phyloP scores from a whole-genome alignment of 768 basidiomycete genomes.

The Boletus rubescentipes region DNA sequence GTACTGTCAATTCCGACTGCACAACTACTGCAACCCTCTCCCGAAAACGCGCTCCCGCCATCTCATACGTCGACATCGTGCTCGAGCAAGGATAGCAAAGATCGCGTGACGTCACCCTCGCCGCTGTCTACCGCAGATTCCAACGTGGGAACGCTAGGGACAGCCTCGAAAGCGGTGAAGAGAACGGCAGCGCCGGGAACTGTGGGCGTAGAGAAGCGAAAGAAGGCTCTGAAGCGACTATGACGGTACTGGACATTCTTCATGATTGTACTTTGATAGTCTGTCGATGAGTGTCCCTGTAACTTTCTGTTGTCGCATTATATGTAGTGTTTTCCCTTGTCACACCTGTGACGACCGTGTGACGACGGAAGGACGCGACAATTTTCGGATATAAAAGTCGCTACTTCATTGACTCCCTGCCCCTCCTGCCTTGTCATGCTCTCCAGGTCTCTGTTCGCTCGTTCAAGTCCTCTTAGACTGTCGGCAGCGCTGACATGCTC shows the following conservation, averaged over 20 bases:
- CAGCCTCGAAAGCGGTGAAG: constrained; percentile 64
- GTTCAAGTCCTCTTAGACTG: constrained; percentile 9
- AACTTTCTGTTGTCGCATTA: constrained; percentile 5
- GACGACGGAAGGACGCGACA: constrained; percentile 13
- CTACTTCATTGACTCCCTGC: not conserved
- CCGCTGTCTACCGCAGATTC: constrained; percentile 72
- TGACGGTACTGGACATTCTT: constrained; percentile 30
- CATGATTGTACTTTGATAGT: constrained; percentile 3
- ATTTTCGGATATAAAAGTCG: constrained; percentile 12
- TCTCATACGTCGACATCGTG: constrained; percentile 36
- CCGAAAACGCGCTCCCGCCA: constrained; percentile 42
- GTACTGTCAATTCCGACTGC: constrained; percentile 42
- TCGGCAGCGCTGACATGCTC: constrained; percentile 8
- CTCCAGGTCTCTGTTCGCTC: constrained; percentile 20
- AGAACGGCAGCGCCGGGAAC: constrained; percentile 54
- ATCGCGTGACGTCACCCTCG: constrained; percentile 65
- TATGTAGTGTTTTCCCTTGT: constrained; percentile 10
- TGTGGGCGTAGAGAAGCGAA: constrained; percentile 74
- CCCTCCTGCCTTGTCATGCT: constrained; percentile 18
- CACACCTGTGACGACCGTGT: constrained; percentile 21
- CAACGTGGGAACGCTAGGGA: constrained; percentile 49
- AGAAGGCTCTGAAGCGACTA: constrained; percentile 84
- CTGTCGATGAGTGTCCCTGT: not conserved
- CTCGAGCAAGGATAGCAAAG: constrained; percentile 42
- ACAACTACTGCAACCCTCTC: constrained; percentile 35